phyloP scores from a whole-genome alignment of 2,329 filamentous ascomycete species.

The Cladosporium sp. region DNA sequence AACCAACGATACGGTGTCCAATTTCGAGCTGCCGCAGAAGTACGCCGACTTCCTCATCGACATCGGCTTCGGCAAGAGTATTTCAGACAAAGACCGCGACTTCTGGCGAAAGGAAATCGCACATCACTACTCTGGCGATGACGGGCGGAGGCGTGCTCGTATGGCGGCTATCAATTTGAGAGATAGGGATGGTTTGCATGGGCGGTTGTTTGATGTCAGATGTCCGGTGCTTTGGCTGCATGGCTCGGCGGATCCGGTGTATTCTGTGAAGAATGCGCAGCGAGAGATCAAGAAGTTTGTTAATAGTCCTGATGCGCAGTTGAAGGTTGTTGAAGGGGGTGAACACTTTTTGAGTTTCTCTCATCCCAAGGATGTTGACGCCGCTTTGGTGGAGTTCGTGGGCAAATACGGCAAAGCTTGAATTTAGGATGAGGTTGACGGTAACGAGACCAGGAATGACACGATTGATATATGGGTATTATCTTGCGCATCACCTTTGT shows the following conservation, averaged over 20 bases:
- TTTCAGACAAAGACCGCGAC: conserved; percentile 38
- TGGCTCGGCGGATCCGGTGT: conserved; percentile 47
- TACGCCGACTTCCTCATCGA: conserved; percentile 51
- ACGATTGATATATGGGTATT: neutral
- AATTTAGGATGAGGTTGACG: neutral
- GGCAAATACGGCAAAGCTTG: conserved; percentile 30
- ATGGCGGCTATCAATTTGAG: conserved; percentile 55
- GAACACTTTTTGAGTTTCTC: conserved; percentile 54
- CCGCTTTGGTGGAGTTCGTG: conserved; percentile 39
- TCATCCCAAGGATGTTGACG: conserved; percentile 49
- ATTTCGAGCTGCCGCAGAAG: conserved; percentile 46
- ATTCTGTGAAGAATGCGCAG: conserved; percentile 46
- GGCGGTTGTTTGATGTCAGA: conserved; percentile 48
- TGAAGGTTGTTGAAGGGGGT: conserved; percentile 50
- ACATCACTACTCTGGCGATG: conserved; percentile 52
- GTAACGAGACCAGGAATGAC: neutral
- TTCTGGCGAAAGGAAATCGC: conserved; percentile 51
- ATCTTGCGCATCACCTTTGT: neutral
- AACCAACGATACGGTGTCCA: conserved; percentile 40
- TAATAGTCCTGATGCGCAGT: conserved; percentile 45
- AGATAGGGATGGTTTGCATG: conserved; percentile 52
- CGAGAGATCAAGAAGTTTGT: conserved; percentile 54
- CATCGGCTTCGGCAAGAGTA: conserved; percentile 50
- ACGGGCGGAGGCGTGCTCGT: conserved; percentile 49
- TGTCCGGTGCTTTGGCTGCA: conserved; percentile 57